phyloP scores from a whole-genome alignment of 2,329 filamentous ascomycete genomes.

The Trichoderma sp. region DNA sequence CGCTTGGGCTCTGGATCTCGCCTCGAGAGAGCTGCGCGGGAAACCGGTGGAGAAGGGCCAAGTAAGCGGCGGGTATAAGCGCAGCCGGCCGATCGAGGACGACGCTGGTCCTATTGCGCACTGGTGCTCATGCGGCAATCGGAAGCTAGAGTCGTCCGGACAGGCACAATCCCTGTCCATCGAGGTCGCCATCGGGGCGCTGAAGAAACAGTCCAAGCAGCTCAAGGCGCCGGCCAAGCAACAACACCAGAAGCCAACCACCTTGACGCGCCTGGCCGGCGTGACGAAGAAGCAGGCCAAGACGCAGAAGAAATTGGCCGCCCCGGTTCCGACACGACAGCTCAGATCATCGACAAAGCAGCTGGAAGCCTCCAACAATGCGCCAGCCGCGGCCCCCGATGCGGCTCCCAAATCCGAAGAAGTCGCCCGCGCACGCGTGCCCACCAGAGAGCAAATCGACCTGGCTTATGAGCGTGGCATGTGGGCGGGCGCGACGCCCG shows the following conservation, averaged over 20 bases:
- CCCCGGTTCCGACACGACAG: neutral
- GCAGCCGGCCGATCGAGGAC: slow-evolving; percentile 18
- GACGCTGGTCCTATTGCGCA: slow-evolving; percentile 10
- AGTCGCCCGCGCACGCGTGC: neutral
- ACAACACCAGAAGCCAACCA: neutral
- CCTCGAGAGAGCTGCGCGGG: neutral
- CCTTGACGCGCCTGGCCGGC: neutral
- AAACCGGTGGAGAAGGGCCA: neutral
- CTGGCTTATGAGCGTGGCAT: neutral
- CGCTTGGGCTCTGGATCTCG: slow-evolving; percentile 8
- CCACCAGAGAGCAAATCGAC: slow-evolving; percentile 13
- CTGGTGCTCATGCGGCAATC: slow-evolving; percentile 26
- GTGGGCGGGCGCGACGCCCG: slow-evolving; percentile 12
- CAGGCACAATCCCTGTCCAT: slow-evolving; percentile 17
- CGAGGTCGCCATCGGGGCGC: slow-evolving; percentile 7
- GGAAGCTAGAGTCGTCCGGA: slow-evolving; percentile 16
- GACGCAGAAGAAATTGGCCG: neutral
- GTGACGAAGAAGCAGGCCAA: neutral
- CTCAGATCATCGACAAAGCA: slow-evolving; percentile 5
- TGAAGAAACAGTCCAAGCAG: neutral
- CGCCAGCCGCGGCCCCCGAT: neutral
- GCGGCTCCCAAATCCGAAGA: neutral
- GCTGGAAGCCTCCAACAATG: neutral
- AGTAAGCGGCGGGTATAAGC: slow-evolving; percentile 9
- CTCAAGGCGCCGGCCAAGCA: neutral